Evolutionary conservation across 1,139 yeast genomes (phyloP), one percentile per base, ranked within the genome.

Genomic region (Candida sp.): DNA sequence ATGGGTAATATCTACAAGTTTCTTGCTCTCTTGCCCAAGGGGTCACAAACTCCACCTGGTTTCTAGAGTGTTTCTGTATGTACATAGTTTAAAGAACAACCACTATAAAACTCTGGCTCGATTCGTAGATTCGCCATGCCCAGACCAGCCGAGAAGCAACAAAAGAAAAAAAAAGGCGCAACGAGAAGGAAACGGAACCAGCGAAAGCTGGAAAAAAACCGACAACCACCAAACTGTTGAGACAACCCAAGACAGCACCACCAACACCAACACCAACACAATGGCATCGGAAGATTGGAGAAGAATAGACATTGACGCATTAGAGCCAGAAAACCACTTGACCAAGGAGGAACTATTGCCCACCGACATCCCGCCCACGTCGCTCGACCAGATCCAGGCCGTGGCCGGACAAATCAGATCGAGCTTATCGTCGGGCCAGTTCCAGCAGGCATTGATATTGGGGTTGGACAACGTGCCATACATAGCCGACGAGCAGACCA

Each of bases 221-320:
- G 25, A 40, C 27, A 25, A 27, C 23, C 9, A 40, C 17, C 17
- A 17, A 17, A 17, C 17, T 17, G 17, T 17, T 17, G 17, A 17
- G 17, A 17, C 17, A 27, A 44, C 8, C 41, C n/a, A 37, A 9
- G 25, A 28, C 11, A 31, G 23, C 4, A 31, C 27, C 7, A 22
- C 32, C 42, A 27, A 32, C 30, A 38, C 28, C n/a, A n/a, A n/a
- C 7, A 32, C 8, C 22, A 9, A 28, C 35, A 47, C 41, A 38
- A 55, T 55, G 57, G 39, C 57, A 35, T 49, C 47, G 32, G 76
- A 71, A 53, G 77, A 78, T 64, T 72, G 83, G 83, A 81, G 99
- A 81, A 85, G 93, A 79, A 90, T 93, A 61, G 97, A 94, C 67
- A 86, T 94, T 52, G 98, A 94, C 70, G 90, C 92, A 26, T 85